Evolutionary conservation across 305 asterid genomes (phyloP).

Genomic region (Fraxinus xanthoxyloides): DNA sequence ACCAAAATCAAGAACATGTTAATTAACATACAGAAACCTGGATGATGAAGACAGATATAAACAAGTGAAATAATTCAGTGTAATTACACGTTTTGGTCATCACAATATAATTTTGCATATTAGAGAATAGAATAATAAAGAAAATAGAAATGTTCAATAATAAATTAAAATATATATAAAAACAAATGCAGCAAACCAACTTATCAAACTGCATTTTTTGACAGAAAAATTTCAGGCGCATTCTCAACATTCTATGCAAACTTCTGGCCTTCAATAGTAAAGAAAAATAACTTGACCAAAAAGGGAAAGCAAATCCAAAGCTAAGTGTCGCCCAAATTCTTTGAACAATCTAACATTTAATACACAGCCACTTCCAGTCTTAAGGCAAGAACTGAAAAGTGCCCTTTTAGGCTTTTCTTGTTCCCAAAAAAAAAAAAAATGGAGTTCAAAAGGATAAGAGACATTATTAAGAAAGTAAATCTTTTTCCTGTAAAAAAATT

Average conservation of each 20-base stretch:
- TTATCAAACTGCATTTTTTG: not conserved
- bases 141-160: not conserved
- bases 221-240: not conserved
- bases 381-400: not conserved
- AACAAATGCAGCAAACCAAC: not conserved
- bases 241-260: not conserved
- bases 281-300: not conserved
- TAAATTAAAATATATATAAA: not conserved
- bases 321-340: not conserved
- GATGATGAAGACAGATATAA: not conserved
- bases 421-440: not conserved
- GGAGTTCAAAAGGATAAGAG: not conserved
- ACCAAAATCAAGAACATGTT: not conserved
- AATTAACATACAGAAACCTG: not conserved
- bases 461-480: not conserved
- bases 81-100: not conserved
- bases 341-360: not conserved
- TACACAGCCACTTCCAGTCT: not conserved
- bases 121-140: not conserved
- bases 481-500: not conserved
- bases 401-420: not conserved
- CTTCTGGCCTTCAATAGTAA: not conserved
- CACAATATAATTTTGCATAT: not conserved
- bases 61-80: not conserved
- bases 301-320: not conserved